phyloP scores from a whole-genome alignment of 352 stramenopile genomes.

The Blastocystis sp. region DNA sequence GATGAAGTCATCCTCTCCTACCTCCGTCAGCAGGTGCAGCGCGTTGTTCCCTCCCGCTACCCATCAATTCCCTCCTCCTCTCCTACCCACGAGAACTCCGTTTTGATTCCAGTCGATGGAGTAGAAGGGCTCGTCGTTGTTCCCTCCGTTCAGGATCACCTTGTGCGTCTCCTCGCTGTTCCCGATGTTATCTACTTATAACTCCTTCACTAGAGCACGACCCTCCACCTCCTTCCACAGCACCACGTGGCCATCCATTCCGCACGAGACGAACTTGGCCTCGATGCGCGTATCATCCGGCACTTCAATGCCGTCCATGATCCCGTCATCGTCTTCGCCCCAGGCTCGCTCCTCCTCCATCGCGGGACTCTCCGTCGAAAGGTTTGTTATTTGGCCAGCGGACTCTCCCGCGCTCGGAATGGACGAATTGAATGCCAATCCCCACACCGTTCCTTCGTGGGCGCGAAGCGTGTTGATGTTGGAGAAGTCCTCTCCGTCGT shows the following conservation, averaged over 20 bases:
- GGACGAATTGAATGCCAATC: conserved; percentile 77
- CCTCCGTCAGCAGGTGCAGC: conserved; percentile 22
- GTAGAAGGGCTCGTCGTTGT: conserved; percentile 86
- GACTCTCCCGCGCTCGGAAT: conserved; percentile 70
- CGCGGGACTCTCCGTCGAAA: too few species aligned
- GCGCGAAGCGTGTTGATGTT: conserved; percentile 86
- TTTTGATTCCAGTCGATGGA: conserved; percentile 84
- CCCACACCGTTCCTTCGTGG: conserved; percentile 91
- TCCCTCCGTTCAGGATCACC: conserved; percentile 77
- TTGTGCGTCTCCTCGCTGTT: conserved; percentile 79
- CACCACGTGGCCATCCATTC: conserved; percentile 85
- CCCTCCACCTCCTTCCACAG: conserved; percentile 80
- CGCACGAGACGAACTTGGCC: conserved; percentile 80
- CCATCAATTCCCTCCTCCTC: too few species aligned
- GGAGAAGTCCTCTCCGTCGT: conserved; percentile 92
- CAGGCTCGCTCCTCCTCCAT: conserved; percentile 73
- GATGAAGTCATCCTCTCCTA: conserved; percentile 64
- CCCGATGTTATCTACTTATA: conserved; percentile 46
- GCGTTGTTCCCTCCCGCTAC: conserved; percentile 82
- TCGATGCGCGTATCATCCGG: conserved; percentile 8
- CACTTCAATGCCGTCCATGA: conserved; percentile 22
- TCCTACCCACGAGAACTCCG: conserved; percentile 77
- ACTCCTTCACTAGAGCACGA: background rate
- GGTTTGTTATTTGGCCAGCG: too few species aligned
- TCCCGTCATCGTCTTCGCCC: background rate